These are phyloP conservation scores for Articulospora tetracladia DNA, from an alignment of 495 filamentous ascomycete genomes.

Conservation along the genomic window DNA sequence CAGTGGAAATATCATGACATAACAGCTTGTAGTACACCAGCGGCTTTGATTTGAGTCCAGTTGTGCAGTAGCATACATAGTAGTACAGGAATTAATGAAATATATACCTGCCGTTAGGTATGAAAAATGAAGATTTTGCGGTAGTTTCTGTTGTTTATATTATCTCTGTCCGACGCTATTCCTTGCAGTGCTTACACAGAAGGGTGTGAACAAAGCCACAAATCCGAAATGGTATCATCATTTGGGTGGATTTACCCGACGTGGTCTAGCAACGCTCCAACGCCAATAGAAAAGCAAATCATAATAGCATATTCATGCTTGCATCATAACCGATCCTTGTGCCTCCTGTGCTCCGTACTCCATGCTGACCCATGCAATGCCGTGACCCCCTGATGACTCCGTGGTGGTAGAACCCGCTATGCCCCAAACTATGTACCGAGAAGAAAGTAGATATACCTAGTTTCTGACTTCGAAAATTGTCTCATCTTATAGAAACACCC, in stretches of 20 bases:
- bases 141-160: neutral
- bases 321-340: neutral
- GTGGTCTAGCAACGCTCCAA: neutral
- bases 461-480: neutral
- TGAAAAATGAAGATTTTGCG: too few species aligned
- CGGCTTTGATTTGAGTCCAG: too few species aligned
- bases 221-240: neutral
- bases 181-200: neutral
- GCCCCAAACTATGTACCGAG: neutral
- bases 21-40: too few species aligned
- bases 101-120: too few species aligned
- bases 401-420: neutral
- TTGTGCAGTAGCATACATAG: too few species aligned
- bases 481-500: slow-evolving; percentile 23
- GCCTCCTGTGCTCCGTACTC: neutral
- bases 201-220: neutral
- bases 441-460: neutral
- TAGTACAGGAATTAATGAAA: too few species aligned
- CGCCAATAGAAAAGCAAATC: neutral
- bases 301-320: neutral
- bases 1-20: too few species aligned
- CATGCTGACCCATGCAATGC: neutral
- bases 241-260: neutral
- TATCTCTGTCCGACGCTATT: neutral
- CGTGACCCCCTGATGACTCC: neutral